Evolutionary conservation across 805 yeast genomes (phyloP).

Genomic region (Kuraishia floccosa): DNA sequence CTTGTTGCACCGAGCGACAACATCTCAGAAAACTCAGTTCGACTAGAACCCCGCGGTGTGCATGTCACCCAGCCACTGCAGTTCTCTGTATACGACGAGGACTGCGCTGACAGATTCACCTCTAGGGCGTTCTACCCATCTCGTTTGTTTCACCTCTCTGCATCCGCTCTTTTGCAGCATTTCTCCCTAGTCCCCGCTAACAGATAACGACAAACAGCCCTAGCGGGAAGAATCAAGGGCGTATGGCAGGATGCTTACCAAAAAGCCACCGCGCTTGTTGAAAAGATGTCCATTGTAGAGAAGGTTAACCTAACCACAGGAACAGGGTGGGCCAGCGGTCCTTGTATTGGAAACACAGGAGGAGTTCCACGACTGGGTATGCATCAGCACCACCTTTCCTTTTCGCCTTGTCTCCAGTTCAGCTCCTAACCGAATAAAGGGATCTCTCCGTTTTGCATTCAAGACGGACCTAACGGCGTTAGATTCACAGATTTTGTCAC

Average conservation of each 20-base stretch:
- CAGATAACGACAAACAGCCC: constrained; percentile 8
- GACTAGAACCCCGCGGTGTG: constrained; percentile 5
- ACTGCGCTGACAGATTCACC: constrained; percentile 3
- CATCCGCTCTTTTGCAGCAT: too few relatives aligned
- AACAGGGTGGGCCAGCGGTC: constrained; percentile 59
- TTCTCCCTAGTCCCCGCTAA: not conserved
- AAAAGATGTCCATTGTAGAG: constrained; percentile 44
- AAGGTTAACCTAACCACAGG: constrained; percentile 56
- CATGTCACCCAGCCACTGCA: constrained; percentile 5
- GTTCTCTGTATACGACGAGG: constrained; percentile 5
- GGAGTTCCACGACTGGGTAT: constrained; percentile 42
- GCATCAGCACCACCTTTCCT: constrained; percentile 18
- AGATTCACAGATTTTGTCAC: constrained; percentile 45
- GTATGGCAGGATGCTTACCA: constrained; percentile 49
- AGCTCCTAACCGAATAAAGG: constrained; percentile 53
- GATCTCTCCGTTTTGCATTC: constrained; percentile 39
- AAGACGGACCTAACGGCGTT: constrained; percentile 55
- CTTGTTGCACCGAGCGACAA: too few relatives aligned
- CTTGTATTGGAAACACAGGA: constrained; percentile 55
- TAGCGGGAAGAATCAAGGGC: constrained; percentile 35
- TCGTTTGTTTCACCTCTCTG: constrained; percentile 6
- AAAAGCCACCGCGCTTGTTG: constrained; percentile 42
- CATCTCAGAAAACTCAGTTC: not conserved
- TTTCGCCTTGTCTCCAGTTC: constrained; percentile 32
- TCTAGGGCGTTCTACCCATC: constrained; percentile 6